A percentile compares a stretch with the other conserved stretches of the same genome.
These are phyloP conservation scores for Flaveria sonorensis DNA, from an alignment of 129 eudicot species.

Conservation along the genomic window DNA sequence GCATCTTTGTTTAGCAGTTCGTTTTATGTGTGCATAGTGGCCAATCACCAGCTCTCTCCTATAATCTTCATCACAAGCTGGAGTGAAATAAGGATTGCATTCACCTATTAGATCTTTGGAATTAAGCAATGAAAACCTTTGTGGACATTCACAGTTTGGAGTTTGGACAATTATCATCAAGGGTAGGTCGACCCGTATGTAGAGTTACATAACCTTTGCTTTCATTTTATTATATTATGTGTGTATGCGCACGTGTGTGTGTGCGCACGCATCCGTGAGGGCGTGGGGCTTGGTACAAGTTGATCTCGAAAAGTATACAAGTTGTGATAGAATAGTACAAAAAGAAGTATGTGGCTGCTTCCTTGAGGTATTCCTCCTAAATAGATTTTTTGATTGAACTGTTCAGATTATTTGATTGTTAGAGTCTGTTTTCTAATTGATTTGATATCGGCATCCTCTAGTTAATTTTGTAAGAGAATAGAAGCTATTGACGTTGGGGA, in stretches of 20 bases:
- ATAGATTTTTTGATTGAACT: no score
- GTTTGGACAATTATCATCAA: constrained; percentile 33
- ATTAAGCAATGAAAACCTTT: constrained; percentile 48
- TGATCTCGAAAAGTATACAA: no score
- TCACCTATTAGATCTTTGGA: constrained; percentile 38
- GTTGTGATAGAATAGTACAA: no score
- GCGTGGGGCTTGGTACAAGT: no score
- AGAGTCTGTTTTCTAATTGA: no score
- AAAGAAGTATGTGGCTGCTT: no score
- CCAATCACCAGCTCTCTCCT: constrained; percentile 38
- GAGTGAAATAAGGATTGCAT: constrained; percentile 51
- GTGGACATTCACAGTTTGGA: constrained; percentile 67
- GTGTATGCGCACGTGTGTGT: constrained; percentile 25
- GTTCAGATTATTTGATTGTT: no score
- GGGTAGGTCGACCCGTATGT: constrained; percentile 52
- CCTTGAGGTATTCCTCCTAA: no score
- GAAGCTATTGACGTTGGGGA: no score
- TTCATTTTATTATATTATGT: not conserved
- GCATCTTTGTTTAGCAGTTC: constrained; percentile 22
- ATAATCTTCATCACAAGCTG: constrained; percentile 32
- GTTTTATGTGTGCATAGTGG: constrained; percentile 35
- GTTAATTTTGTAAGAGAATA: no score
- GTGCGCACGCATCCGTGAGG: no score
- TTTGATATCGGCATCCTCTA: no score
- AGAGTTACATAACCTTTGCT: constrained; percentile 51